Conservation (phyloP, 345 rosid species). For the Fremontodendron californicum region DNA sequence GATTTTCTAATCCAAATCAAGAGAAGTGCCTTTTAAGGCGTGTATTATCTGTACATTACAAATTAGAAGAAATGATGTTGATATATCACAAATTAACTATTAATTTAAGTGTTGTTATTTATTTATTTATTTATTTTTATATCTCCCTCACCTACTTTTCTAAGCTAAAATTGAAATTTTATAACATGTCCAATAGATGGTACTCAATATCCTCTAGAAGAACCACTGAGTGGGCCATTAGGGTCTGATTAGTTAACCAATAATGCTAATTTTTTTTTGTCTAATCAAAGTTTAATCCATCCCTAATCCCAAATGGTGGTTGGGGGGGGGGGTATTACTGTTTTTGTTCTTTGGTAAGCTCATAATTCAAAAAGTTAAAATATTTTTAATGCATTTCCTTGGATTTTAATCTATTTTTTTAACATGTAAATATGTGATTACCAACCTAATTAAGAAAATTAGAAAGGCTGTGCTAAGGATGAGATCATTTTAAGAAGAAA, state of each 20-base stretch:
- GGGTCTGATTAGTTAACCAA: constrained; percentile 7
- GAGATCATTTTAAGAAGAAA: not conserved
- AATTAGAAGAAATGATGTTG: not conserved
- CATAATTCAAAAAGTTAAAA: not conserved
- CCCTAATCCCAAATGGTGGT: not conserved
- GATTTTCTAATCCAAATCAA: no score
- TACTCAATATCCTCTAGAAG: not conserved
- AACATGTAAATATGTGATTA: not conserved
- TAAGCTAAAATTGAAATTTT: not conserved
- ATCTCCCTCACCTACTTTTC: not conserved
- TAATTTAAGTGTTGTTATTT: not conserved
- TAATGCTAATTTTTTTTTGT: not conserved
- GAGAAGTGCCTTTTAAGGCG: not conserved
- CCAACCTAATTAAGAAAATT: not conserved
- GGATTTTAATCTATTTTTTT: no score
- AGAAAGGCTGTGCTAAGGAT: not conserved
- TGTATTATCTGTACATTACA: not conserved
- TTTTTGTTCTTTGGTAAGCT: not conserved
- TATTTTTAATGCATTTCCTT: not conserved
- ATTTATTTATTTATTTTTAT: no score
- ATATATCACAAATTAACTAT: not conserved
- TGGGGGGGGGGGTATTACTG: not conserved
- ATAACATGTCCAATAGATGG: not conserved
- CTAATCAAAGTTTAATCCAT: not conserved
- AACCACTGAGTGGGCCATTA: not conserved